These are phyloP conservation scores for Gnomoniopsis smithogilvyi DNA, from an alignment of 2,329 filamentous ascomycete genomes.

Conservation along the genomic window DNA sequence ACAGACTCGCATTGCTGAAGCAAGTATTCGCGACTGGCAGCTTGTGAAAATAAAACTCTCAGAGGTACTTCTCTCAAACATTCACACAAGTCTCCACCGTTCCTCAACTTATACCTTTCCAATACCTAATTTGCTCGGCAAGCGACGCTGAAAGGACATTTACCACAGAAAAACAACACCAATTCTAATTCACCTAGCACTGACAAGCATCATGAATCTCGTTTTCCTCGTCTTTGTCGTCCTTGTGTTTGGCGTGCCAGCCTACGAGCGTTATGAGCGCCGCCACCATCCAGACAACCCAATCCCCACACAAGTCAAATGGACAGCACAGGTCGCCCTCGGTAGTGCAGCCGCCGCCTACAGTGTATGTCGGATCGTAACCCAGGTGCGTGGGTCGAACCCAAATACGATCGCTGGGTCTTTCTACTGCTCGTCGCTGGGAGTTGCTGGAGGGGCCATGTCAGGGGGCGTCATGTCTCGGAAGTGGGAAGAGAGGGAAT, in stretches of 20 bases:
- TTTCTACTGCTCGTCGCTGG: background rate
- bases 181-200: too few relatives aligned
- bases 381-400: background rate
- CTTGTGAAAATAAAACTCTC: too few relatives aligned
- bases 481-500: background rate
- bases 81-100: too few relatives aligned
- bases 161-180: too few relatives aligned
- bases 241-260: background rate
- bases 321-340: constrained; percentile 5
- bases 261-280: constrained; percentile 8
- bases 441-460: background rate
- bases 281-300: constrained; percentile 1
- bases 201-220: background rate
- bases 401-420: background rate
- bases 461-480: background rate
- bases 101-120: too few relatives aligned
- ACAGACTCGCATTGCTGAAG: background rate
- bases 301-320: constrained; percentile 3
- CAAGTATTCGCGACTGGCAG: too few relatives aligned
- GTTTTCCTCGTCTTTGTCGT: constrained; percentile 1
- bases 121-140: too few relatives aligned
- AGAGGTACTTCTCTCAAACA: too few relatives aligned
- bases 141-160: too few relatives aligned
- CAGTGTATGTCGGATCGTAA: background rate
- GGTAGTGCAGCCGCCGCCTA: constrained; percentile 5